Evolutionary conservation across 148 eudicot species (phyloP).

Genomic region (Chenopodium formosanum): DNA sequence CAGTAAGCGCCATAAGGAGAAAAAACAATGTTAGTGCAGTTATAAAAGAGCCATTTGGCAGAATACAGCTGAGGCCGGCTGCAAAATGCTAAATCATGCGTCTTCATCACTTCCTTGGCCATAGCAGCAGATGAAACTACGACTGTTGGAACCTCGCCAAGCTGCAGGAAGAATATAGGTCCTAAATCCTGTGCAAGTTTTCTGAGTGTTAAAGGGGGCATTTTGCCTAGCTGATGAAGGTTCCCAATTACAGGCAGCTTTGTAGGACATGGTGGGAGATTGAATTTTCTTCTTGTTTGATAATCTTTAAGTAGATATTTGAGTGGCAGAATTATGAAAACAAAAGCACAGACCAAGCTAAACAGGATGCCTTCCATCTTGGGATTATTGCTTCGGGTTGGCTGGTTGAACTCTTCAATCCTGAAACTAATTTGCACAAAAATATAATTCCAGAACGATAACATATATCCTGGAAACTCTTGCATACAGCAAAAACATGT

Average conservation of each 20-base stretch:
- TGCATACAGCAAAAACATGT: too few relatives aligned
- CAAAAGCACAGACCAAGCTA: constrained; percentile 12
- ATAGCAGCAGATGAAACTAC: constrained; percentile 49
- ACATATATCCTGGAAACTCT: too few relatives aligned
- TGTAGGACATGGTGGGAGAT: constrained; percentile 51
- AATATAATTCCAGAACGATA: too few relatives aligned
- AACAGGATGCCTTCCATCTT: constrained; percentile 11
- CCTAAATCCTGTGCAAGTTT: constrained; percentile 43
- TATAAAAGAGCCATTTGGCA: constrained; percentile 49
- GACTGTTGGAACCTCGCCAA: constrained; percentile 44
- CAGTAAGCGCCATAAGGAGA: constrained; percentile 58
- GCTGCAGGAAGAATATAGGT: constrained; percentile 44
- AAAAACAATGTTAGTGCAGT: constrained; percentile 41
- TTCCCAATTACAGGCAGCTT: constrained; percentile 60
- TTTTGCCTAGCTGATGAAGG: constrained; percentile 56
- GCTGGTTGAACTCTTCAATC: background rate
- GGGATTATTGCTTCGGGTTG: background rate
- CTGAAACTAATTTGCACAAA: background rate
- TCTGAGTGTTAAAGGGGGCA: constrained; percentile 40
- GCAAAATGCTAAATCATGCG: constrained; percentile 47
- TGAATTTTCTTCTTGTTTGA: background rate
- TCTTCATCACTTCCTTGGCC: constrained; percentile 47
- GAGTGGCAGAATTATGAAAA: background rate
- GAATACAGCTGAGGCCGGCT: constrained; percentile 45
- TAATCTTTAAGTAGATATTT: background rate